These are phyloP conservation scores for Epipyxis sp. DNA, from an alignment of 108 stramenopile genomes.

Conservation along the genomic window DNA sequence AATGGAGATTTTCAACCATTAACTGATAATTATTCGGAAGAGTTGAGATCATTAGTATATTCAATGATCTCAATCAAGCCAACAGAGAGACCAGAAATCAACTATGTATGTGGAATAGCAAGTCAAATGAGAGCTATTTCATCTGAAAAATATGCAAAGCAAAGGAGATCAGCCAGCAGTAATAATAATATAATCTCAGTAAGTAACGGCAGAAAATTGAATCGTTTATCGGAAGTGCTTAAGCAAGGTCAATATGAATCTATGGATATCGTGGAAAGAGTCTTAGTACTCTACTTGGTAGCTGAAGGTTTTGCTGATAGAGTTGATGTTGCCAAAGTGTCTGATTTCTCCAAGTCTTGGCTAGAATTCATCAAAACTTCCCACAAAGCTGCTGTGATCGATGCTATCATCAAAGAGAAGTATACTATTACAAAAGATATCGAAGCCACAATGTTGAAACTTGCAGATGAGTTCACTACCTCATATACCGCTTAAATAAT, in stretches of 20 bases:
- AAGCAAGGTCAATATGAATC: slow-evolving; percentile 99
- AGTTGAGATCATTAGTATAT: slow-evolving; percentile 44
- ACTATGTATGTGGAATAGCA: neutral
- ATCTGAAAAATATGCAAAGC: too few relatives aligned
- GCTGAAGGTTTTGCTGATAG: slow-evolving; percentile 99
- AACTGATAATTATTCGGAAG: slow-evolving; percentile 40
- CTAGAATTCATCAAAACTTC: slow-evolving; percentile 85
- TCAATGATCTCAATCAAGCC: slow-evolving; percentile 45
- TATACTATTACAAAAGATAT: slow-evolving; percentile 73
- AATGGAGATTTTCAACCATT: slow-evolving; percentile 50
- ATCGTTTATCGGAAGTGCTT: slow-evolving; percentile 98
- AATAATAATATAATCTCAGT: too few relatives aligned
- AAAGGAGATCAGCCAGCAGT: too few relatives aligned
- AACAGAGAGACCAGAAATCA: slow-evolving; percentile 8
- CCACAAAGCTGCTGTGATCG: slow-evolving; percentile 71
- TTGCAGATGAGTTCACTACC: slow-evolving; percentile 91
- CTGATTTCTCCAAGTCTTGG: slow-evolving; percentile 91
- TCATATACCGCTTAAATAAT: slow-evolving; percentile 47
- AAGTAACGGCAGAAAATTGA: too few relatives aligned
- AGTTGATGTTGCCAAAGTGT: slow-evolving; percentile 91
- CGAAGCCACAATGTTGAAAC: slow-evolving; percentile 76
- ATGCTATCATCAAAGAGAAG: slow-evolving; percentile 62
- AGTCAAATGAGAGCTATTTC: neutral
- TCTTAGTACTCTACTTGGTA: slow-evolving; percentile 93
- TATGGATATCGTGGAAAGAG: slow-evolving; percentile 95